Conservation (phyloP, 1,284 basidiomycete species). For the Leccinum subatratum region DNA sequence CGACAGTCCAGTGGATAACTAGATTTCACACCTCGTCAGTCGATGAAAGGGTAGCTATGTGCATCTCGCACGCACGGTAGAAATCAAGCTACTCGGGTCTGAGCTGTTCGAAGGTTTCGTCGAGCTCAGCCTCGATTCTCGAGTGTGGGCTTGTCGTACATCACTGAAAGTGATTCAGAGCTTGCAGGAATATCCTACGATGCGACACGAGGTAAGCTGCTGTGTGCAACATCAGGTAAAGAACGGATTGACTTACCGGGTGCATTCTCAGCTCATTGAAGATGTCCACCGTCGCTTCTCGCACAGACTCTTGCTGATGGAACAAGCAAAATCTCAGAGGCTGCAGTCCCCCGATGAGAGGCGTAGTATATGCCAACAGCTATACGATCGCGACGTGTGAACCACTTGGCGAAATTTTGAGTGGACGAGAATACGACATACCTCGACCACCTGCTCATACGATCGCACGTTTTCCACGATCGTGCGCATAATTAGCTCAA, state of each 20-base stretch:
- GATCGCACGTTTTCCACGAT: slow-evolving; percentile 65
- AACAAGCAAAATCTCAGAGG: slow-evolving; percentile 87
- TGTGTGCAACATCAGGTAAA: background rate
- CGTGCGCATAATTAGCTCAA: slow-evolving; percentile 69
- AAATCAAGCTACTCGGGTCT: too few relatives aligned
- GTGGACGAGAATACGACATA: slow-evolving; percentile 35
- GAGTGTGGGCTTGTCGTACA: slow-evolving; percentile 65
- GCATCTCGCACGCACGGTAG: too few relatives aligned
- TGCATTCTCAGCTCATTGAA: slow-evolving; percentile 74
- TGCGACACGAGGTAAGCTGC: slow-evolving; percentile 6
- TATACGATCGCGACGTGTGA: slow-evolving; percentile 32
- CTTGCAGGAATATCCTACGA: slow-evolving; percentile 73
- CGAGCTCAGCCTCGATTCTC: slow-evolving; percentile 38
- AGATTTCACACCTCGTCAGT: too few relatives aligned
- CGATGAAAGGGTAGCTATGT: too few relatives aligned
- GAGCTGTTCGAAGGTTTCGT: too few relatives aligned
- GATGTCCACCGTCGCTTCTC: slow-evolving; percentile 77
- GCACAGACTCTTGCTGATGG: slow-evolving; percentile 73
- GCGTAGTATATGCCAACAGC: slow-evolving; percentile 75
- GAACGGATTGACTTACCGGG: slow-evolving; percentile 50
- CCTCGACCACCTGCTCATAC: slow-evolving; percentile 89
- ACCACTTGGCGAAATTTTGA: background rate
- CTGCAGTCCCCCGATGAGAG: slow-evolving; percentile 78
- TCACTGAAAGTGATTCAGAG: slow-evolving; percentile 90
- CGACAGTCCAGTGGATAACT: too few relatives aligned